Evolutionary conservation across 83 land plant genomes (phyloP).

Genomic region (Picea abies): DNA sequence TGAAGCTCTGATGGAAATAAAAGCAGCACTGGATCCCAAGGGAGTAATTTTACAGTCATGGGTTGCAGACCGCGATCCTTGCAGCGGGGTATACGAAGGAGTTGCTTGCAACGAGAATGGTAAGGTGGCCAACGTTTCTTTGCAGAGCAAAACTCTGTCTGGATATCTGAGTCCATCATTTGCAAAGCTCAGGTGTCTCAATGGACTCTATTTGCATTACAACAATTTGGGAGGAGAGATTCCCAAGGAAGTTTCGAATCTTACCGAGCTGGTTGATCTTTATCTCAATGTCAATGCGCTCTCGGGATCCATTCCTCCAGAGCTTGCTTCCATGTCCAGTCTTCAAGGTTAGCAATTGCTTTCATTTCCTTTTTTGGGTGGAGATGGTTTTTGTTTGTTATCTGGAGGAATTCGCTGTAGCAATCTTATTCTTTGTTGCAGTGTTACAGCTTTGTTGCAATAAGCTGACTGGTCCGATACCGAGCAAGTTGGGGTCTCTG

Average conservation of each 20-base stretch:
- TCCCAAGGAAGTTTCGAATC: constrained; percentile 18
- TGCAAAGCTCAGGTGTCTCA: constrained; percentile 36
- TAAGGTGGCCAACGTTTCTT: constrained; percentile 40
- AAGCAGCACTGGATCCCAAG: constrained; percentile 40
- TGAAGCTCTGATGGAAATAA: constrained; percentile 35
- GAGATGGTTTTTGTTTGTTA: not conserved
- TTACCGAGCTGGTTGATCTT: constrained; percentile 26
- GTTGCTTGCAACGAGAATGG: constrained; percentile 38
- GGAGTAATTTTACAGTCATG: constrained; percentile 28
- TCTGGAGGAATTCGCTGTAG: too few species aligned
- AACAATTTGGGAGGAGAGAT: constrained; percentile 27
- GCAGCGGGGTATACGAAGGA: constrained; percentile 33
- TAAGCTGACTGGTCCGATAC: constrained; percentile 28
- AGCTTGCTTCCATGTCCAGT: constrained; percentile 23
- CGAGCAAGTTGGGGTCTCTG: constrained; percentile 21
- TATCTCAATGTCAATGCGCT: constrained; percentile 34
- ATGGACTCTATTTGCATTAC: constrained; percentile 38
- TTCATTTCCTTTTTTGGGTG: not conserved
- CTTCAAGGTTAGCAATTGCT: constrained; percentile 22
- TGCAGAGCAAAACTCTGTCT: constrained; percentile 35
- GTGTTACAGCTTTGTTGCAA: constrained; percentile 51
- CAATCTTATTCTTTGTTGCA: constrained; percentile 18
- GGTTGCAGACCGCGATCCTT: constrained; percentile 24
- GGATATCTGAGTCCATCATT: constrained; percentile 37
- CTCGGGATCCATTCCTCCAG: constrained; percentile 31